Evolutionary conservation across 352 stramenopile species (phyloP).

Genomic region (Peronosclerospora sorghi): DNA sequence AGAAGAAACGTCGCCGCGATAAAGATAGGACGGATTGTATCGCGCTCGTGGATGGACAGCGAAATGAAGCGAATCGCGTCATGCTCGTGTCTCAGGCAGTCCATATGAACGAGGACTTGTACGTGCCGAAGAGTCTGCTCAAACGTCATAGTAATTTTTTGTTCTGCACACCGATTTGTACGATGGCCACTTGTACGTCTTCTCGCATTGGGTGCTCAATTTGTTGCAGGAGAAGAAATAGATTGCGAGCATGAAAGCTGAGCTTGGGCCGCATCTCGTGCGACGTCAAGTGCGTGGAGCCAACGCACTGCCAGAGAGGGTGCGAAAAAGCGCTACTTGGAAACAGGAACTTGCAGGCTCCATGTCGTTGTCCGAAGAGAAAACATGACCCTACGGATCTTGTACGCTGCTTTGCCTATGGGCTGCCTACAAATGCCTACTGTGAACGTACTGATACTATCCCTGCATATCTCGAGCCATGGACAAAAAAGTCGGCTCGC

Average conservation of each 20-base stretch:
- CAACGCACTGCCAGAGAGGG: slow-evolving; percentile 35
- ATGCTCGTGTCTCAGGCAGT: too few species aligned
- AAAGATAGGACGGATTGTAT: too few species aligned
- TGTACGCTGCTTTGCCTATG: too few species aligned
- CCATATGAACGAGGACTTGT: slow-evolving; percentile 78
- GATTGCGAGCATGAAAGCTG: slow-evolving; percentile 76
- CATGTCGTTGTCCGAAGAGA: slow-evolving; percentile 43
- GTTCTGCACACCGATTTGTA: slow-evolving; percentile 73
- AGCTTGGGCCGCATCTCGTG: slow-evolving; percentile 67
- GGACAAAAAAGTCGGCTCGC: too few species aligned
- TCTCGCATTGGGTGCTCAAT: too few species aligned
- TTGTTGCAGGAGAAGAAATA: too few species aligned
- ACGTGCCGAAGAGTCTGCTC: slow-evolving; percentile 63
- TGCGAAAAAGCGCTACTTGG: slow-evolving; percentile 52
- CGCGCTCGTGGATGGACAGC: slow-evolving; percentile 35
- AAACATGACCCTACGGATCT: slow-evolving; percentile 49
- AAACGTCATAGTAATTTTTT: slow-evolving; percentile 60
- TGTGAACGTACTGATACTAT: too few species aligned
- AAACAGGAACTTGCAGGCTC: slow-evolving; percentile 35
- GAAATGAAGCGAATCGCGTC: slow-evolving; percentile 48
- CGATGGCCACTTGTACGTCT: slow-evolving; percentile 79
- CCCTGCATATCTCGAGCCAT: too few species aligned
- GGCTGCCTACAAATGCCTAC: too few species aligned
- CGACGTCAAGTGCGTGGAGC: slow-evolving; percentile 64
- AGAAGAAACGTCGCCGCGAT: slow-evolving; percentile 59